These are phyloP conservation scores for Solanum virginianum DNA, from an alignment of 257 asterid species.

Conservation along the genomic window DNA sequence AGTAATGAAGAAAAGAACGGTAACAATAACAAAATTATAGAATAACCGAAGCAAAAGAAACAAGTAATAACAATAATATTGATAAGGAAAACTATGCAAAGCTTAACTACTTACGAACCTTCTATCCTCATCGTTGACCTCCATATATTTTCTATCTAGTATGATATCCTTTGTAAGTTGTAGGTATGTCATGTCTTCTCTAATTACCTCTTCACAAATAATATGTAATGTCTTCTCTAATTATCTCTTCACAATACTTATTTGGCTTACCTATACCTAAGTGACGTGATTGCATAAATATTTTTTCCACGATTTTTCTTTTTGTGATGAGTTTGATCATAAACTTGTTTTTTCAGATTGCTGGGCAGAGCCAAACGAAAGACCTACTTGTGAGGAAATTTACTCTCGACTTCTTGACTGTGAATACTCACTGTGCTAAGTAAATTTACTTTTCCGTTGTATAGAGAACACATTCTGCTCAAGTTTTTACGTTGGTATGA, in stretches of 20 bases:
- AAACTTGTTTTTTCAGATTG: constrained; percentile 37
- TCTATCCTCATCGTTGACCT: not conserved
- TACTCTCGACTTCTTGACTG: constrained; percentile 63
- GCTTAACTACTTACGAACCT: not conserved
- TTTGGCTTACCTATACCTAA: not conserved
- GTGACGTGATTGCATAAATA: not conserved
- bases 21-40: not conserved
- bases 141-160: not conserved
- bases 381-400: constrained; percentile 79
- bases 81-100: not conserved
- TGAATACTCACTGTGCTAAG: constrained; percentile 60
- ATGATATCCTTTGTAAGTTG: not conserved
- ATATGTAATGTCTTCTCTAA: not conserved
- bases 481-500: constrained; percentile 16
- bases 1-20: not conserved
- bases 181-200: not conserved
- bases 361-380: constrained; percentile 70
- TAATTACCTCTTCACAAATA: not conserved
- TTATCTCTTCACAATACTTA: not conserved
- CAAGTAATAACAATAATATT: not conserved
- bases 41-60: not conserved
- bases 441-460: constrained; percentile 6
- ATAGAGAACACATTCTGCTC: constrained; percentile 25
- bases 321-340: not conserved
- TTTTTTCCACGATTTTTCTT: not conserved